These are phyloP conservation scores for Solanum tarijense DNA, from an alignment of 257 asterid genomes.

Conservation along the genomic window DNA sequence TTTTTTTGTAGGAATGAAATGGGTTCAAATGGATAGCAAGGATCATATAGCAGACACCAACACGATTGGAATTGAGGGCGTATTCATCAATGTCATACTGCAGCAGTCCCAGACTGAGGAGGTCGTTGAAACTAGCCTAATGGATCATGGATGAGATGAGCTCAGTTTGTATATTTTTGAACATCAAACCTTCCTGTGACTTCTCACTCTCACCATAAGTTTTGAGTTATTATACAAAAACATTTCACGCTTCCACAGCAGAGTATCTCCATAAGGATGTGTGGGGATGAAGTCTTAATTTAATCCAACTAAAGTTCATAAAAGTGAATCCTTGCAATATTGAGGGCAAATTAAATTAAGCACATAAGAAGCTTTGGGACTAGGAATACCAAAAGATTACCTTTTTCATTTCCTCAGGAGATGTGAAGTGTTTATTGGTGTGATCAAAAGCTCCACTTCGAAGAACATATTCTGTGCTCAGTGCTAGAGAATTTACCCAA, in stretches of 20 bases:
- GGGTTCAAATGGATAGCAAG: not conserved
- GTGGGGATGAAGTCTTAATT: not conserved
- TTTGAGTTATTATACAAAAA: not conserved
- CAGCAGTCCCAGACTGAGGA: not conserved
- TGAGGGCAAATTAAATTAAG: not conserved
- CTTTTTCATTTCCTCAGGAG: slow-evolving; percentile 89
- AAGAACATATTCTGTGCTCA: slow-evolving; percentile 92
- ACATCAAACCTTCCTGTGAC: not conserved
- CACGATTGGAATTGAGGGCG: not conserved
- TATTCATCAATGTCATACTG: not conserved
- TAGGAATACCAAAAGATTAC: slow-evolving; percentile 24
- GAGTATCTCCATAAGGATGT: not conserved
- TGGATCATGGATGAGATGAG: not conserved
- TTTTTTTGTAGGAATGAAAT: not conserved
- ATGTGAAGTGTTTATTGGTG: slow-evolving; percentile 49
- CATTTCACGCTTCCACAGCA: not conserved
- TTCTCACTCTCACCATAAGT: not conserved
- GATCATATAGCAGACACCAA: not conserved
- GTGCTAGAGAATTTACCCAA: slow-evolving; percentile 94
- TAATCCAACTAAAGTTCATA: not conserved
- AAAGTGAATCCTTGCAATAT: not conserved
- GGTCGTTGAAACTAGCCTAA: not conserved
- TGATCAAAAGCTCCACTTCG: slow-evolving; percentile 96
- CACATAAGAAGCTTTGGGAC: not conserved
- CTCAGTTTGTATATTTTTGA: not conserved